Conservation (phyloP, 1,284 basidiomycete genomes). For the Cutaneotrichosporon spelunceum region DNA sequence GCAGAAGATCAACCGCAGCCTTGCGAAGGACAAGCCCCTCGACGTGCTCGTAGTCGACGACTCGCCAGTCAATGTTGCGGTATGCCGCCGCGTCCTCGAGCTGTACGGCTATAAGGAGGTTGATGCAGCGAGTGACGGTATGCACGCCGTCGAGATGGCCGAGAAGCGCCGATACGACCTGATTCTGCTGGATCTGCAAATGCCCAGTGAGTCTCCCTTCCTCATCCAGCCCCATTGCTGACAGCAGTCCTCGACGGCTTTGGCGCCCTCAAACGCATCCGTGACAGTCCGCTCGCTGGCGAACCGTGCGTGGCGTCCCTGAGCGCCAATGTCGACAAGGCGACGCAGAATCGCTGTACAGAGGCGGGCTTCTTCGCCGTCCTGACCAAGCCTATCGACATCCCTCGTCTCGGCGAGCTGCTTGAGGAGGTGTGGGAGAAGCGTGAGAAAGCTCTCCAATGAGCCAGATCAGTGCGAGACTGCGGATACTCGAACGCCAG, state of each 20-base stretch:
- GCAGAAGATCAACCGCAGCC: conserved; percentile 17
- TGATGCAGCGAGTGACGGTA: conserved; percentile 38
- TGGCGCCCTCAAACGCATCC: conserved; percentile 32
- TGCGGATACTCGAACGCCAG: background rate
- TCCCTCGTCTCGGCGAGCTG: conserved; percentile 30
- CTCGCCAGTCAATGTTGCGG: conserved; percentile 44
- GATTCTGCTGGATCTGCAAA: conserved; percentile 47
- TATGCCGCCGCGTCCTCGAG: conserved; percentile 41
- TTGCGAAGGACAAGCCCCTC: conserved; percentile 31
- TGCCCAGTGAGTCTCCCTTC: conserved; percentile 29
- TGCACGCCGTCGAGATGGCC: conserved; percentile 39
- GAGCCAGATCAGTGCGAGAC: background rate
- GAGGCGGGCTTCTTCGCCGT: conserved; percentile 39
- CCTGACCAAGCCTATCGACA: conserved; percentile 44
- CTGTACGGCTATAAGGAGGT: conserved; percentile 45
- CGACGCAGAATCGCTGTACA: conserved; percentile 31
- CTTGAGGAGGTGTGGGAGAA: conserved; percentile 22
- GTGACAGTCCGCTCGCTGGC: conserved; percentile 33
- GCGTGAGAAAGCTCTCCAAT: conserved; percentile 5
- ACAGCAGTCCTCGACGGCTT: conserved; percentile 39
- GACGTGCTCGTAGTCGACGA: conserved; percentile 48
- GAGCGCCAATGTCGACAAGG: conserved; percentile 46
- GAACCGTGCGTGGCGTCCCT: conserved; percentile 43
- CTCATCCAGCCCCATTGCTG: background rate
- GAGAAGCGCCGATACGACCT: conserved; percentile 41